Base-by-base conservation (phyloP, 2,329 filamentous ascomycete genomes). In the Aspergillus sp. region DNA sequence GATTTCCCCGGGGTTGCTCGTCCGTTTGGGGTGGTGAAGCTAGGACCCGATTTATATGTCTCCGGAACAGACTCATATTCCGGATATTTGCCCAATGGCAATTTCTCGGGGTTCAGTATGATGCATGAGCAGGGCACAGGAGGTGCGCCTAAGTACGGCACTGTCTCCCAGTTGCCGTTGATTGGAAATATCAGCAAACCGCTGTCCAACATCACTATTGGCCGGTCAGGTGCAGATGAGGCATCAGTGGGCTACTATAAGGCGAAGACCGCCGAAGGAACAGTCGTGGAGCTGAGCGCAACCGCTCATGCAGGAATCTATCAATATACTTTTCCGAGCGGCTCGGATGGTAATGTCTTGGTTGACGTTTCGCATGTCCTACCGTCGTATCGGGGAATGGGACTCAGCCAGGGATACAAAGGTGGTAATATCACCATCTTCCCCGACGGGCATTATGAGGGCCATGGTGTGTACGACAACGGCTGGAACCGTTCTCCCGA, bases 131-230 rank as follows among this genome's bases (percentile, higher is more conserved):
- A 83, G 62, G 87, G 87, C 3, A 90, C 87, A 0, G 88, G 88
- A 7, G 88, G 88, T 1, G 86, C 86, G 1, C 86, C 88, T 1
- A 90, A 90, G 71, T 90, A 90, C 62, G 88, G 88, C 4, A 85
- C 88, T 1, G 83, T 88, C 32, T 78, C 84, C 1, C 86, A 88
- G 71, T 79, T 88, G 72, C 86, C 84, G 0, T 72, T 85, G 0
- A 67, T 82, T 0, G 84, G 84, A 0, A 70, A 69, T 15, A 72
- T 86, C 44, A 67, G 65, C 7, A 82, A 89, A 59, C 86, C 86
- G 2, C 74, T 89, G 23, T 78, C 75, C 4, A 81, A 84, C 62
- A 77, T 84, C 36, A 84, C 82, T n/a, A 79, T 86, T 23, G 81
- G 80, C 0, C 82, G 88, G 73, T 80, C 80, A 62, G 66, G 71